Evolutionary conservation across 2,329 filamentous ascomycete species (phyloP), one percentile per base, ranked within the genome.

Genomic region (Diatrype stigma): DNA sequence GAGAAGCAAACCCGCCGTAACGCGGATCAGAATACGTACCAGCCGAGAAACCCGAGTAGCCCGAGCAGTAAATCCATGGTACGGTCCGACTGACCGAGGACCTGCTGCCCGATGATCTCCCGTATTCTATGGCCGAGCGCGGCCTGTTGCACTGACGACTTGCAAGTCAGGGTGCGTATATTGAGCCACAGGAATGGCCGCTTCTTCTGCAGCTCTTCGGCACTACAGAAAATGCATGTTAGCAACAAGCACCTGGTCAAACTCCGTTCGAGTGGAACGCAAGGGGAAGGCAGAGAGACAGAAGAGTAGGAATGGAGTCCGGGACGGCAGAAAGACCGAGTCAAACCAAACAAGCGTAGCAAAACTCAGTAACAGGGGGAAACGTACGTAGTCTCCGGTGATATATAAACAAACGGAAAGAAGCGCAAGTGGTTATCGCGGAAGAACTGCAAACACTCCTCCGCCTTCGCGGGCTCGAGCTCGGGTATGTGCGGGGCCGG

Each of bases 51-150:
- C 47, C 56, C 68, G 16, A 84, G 58, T 3, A 82, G 51, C 0
- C 79, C 79, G 11, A 78, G 67, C 2, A 84, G 64, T 11, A 82
- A 55, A 54, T 84, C 81, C 37, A 82, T 65, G 45, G 63, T 73
- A 47, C 73, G 72, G 50, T 81, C 77, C n/a, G 71, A 65, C 10
- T 76, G 70, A 12, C 79, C 51, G 6, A 82, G 57, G 23, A 80
- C 64, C 50, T 70, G 72, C n/a, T 73, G 67, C 0, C 75, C 70
- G 14, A 81, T 48, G 23, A 75, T 68, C 42, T 72, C 67, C 40
- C 74, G 73, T 6, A 77, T 64, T 17, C 66, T 69, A 2, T 71
- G 70, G 34, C 68, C 67, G 34, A 78, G 58, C 1, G 63, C 61
- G 0, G 64, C 46, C 50, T 79, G 75, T 47, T 72, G 68, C 3